Conservation (phyloP, 176 grass and related monocot genomes). For the Zoysia japonica region DNA sequence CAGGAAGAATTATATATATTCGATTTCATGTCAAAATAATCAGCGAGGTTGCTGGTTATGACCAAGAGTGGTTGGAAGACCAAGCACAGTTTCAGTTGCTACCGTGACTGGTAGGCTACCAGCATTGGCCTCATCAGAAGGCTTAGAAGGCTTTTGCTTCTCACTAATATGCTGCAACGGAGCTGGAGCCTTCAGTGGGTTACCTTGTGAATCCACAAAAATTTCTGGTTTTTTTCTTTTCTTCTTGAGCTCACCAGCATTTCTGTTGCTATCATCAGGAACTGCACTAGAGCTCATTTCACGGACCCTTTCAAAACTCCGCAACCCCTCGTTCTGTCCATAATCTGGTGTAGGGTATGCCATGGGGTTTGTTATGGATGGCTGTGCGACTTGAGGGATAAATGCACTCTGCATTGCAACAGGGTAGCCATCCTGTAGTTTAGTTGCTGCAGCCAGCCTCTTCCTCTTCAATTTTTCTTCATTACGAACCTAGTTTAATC, state of each 20-base stretch:
- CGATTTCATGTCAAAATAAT: slow-evolving; percentile 22
- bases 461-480: slow-evolving; percentile 87
- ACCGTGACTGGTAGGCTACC: slow-evolving; percentile 8
- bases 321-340: slow-evolving; percentile 50
- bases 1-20: slow-evolving; percentile 26
- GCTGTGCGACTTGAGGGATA: slow-evolving; percentile 27
- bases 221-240: slow-evolving; percentile 64
- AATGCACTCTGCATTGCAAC: slow-evolving; percentile 47
- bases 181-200: slow-evolving; percentile 41
- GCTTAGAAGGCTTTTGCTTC: slow-evolving; percentile 53
- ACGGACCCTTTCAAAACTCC: slow-evolving; percentile 48
- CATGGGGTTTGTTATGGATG: slow-evolving; percentile 34
- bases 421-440: slow-evolving; percentile 44
- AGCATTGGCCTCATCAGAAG: slow-evolving; percentile 51
- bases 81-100: slow-evolving; percentile 35
- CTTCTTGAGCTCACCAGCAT: slow-evolving; percentile 56
- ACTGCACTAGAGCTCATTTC: slow-evolving; percentile 25
- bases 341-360: slow-evolving; percentile 48
- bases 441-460: slow-evolving; percentile 56
- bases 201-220: slow-evolving; percentile 47
- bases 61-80: slow-evolving; percentile 37
- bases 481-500: slow-evolving; percentile 60
- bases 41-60: slow-evolving; percentile 52
- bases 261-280: slow-evolving; percentile 43
- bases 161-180: slow-evolving; percentile 47